Evolutionary conservation across 495 filamentous ascomycete species (phyloP).

Genomic region (Penicillium taxi): DNA sequence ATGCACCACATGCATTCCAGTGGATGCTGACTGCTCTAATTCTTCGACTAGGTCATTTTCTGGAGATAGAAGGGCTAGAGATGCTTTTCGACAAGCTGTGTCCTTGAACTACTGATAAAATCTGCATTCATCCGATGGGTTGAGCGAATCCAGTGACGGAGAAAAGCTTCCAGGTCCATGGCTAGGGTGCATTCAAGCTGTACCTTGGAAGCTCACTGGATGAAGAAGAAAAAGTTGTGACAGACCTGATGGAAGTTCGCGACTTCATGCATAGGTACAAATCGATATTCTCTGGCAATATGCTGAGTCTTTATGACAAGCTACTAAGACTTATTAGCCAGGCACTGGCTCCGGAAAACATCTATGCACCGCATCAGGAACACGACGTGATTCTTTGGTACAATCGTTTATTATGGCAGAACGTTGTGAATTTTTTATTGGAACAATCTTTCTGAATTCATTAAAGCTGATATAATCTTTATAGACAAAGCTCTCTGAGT

Average conservation of each 20-base stretch:
- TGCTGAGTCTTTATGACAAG: constrained; percentile 2
- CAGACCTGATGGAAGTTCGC: constrained; percentile 15
- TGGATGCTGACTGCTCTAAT: constrained; percentile 26
- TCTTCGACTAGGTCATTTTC: constrained; percentile 18
- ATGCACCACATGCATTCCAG: constrained; percentile 25
- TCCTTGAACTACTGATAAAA: constrained; percentile 15
- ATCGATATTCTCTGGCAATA: neutral
- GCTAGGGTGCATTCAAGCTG: constrained; percentile 29
- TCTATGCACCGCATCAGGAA: constrained; percentile 21
- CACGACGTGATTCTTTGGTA: constrained; percentile 28
- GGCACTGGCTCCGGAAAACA: constrained; percentile 16
- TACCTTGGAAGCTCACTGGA: constrained; percentile 22
- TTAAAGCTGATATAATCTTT: neutral
- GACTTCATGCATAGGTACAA: neutral
- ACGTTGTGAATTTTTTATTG: constrained; percentile 11
- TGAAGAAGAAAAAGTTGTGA: constrained; percentile 22
- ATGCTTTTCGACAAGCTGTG: constrained; percentile 20
- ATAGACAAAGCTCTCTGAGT: constrained; percentile 23
- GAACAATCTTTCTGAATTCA: neutral
- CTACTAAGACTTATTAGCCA: constrained; percentile 21
- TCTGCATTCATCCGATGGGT: constrained; percentile 25
- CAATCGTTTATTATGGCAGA: constrained; percentile 23
- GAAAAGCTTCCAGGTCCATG: constrained; percentile 32
- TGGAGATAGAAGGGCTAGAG: constrained; percentile 22
- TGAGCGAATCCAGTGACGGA: constrained; percentile 29